Conservation (phyloP, 805 yeast species). For the Torulaspora gathmanii region DNA sequence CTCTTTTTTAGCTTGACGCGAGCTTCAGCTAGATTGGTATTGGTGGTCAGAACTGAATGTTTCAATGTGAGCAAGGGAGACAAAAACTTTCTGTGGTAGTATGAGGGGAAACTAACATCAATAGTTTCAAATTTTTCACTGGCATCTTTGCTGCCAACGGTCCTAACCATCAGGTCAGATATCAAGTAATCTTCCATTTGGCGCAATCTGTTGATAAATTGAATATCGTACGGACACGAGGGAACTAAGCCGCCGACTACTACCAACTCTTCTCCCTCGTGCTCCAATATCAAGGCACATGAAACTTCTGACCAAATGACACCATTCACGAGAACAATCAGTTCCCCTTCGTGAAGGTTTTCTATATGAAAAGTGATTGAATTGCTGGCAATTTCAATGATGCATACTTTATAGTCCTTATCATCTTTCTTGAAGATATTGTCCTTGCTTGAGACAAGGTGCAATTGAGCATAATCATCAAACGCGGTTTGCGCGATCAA, state of each 20-base stretch:
- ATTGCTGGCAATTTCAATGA: slow-evolving; percentile 50
- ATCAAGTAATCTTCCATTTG: slow-evolving; percentile 35
- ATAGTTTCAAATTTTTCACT: slow-evolving; percentile 22
- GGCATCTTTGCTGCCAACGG: slow-evolving; percentile 25
- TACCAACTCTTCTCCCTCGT: slow-evolving; percentile 46
- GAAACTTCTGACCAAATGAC: slow-evolving; percentile 65
- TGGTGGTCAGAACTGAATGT: slow-evolving; percentile 61
- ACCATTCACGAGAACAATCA: slow-evolving; percentile 55
- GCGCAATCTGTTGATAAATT: slow-evolving; percentile 38
- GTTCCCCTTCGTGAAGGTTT: slow-evolving; percentile 41
- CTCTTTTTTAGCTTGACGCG: slow-evolving; percentile 52
- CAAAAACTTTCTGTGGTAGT: slow-evolving; percentile 38
- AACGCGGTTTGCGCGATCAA: slow-evolving; percentile 34
- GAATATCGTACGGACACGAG: slow-evolving; percentile 56
- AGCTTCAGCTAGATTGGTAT: slow-evolving; percentile 54
- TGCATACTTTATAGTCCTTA: slow-evolving; percentile 38
- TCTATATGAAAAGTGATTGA: slow-evolving; percentile 48
- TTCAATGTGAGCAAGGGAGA: slow-evolving; percentile 63
- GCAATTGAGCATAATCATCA: slow-evolving; percentile 31
- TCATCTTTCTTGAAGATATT: slow-evolving; percentile 32
- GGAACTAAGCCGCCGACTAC: slow-evolving; percentile 64
- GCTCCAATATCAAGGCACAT: slow-evolving; percentile 39
- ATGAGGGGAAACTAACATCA: slow-evolving; percentile 35
- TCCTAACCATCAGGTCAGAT: slow-evolving; percentile 40
- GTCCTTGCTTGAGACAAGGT: slow-evolving; percentile 25